A percentile compares a stretch with the other conserved stretches of the same genome.
These are phyloP conservation scores for Mycosphaerella sp. DNA, from an alignment of 2,329 filamentous ascomycete genomes.

Conservation along the genomic window DNA sequence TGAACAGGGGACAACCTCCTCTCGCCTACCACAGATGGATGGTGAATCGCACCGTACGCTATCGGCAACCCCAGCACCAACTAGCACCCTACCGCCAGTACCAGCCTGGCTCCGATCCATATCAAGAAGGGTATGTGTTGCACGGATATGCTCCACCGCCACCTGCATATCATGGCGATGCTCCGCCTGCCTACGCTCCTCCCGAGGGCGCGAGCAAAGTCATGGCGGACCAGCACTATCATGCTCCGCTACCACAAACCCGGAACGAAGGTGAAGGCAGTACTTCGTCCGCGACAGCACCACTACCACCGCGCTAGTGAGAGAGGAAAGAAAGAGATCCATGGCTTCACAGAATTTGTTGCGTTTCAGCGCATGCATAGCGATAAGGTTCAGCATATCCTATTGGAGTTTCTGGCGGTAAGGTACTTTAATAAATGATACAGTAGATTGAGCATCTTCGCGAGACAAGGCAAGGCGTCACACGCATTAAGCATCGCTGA, in stretches of 20 bases:
- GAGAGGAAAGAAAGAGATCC: no score
- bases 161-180: constrained; percentile 34
- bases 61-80: constrained; percentile 11
- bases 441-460: constrained; percentile 6
- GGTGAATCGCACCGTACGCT: constrained; percentile 23
- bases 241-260: constrained; percentile 9
- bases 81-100: constrained; percentile 9
- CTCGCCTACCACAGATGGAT: constrained; percentile 60
- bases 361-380: constrained; percentile 9
- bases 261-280: constrained; percentile 19
- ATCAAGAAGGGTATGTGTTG: constrained; percentile 23
- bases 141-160: constrained; percentile 31
- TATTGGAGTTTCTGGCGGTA: constrained; percentile 4
- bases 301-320: constrained; percentile 8
- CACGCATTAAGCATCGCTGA: not conserved
- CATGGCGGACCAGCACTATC: constrained; percentile 31
- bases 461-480: constrained; percentile 7
- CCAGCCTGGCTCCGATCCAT: constrained; percentile 17
- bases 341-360: not conserved
- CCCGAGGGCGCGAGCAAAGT: constrained; percentile 33
- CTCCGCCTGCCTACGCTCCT: constrained; percentile 34
- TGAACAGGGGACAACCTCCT: constrained; percentile 60
- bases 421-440: not conserved
- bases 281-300: constrained; percentile 13
- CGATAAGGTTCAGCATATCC: constrained; percentile 6